phyloP scores from a whole-genome alignment of 2,329 filamentous ascomycete genomes.

The Xylariomycetidae sp. region DNA sequence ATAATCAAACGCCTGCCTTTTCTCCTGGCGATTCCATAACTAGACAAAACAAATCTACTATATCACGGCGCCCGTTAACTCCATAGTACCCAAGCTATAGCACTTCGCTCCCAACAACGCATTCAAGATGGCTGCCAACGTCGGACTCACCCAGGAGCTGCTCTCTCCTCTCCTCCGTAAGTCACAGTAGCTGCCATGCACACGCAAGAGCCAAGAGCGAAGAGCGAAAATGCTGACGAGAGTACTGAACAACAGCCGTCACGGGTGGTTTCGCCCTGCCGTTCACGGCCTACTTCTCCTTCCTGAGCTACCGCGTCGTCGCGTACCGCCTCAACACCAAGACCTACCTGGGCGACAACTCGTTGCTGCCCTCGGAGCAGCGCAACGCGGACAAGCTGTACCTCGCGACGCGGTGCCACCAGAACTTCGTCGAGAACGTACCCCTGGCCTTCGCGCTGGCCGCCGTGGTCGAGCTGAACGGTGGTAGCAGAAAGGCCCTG shows the following conservation, averaged over 20 bases:
- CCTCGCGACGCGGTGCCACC: slow-evolving; percentile 20
- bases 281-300: slow-evolving; percentile 26
- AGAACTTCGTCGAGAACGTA: slow-evolving; percentile 28
- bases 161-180: slow-evolving; percentile 16
- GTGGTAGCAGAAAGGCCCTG: slow-evolving; percentile 20
- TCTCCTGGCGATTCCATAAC: too few relatives aligned
- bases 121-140: slow-evolving; percentile 9
- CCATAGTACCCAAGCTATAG: neutral
- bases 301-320: slow-evolving; percentile 24
- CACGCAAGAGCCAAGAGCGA: neutral
- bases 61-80: neutral
- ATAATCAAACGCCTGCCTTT: too few relatives aligned
- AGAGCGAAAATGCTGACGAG: neutral
- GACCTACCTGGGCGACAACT: slow-evolving; percentile 23
- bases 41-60: too few relatives aligned
- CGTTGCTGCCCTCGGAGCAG: slow-evolving; percentile 8
- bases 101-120: neutral
- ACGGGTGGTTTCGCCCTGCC: slow-evolving; percentile 26
- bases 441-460: slow-evolving; percentile 25
- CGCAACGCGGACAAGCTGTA: slow-evolving; percentile 17
- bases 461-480: slow-evolving; percentile 27
- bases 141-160: slow-evolving; percentile 11
- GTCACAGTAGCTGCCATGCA: too few relatives aligned
- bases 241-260: slow-evolving; percentile 16
- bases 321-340: slow-evolving; percentile 19